Conservation (phyloP, 768 basidiomycete genomes). For the Russula virescens region DNA sequence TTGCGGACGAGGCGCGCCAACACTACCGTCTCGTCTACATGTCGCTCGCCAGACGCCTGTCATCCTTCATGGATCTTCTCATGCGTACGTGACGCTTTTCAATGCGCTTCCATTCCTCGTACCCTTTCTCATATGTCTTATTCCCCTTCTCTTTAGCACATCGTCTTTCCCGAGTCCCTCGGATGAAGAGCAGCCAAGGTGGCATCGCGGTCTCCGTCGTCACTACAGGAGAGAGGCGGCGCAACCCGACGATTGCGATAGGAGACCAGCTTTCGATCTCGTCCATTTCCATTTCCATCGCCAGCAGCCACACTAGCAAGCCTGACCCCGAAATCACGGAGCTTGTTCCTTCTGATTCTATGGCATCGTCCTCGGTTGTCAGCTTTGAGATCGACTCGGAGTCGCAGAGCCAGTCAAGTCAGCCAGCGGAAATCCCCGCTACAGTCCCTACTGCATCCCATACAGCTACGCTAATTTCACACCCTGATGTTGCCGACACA, state of each 20-base stretch:
- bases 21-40: slow-evolving; percentile 33
- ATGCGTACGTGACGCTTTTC: slow-evolving; percentile 1
- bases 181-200: slow-evolving; percentile 3
- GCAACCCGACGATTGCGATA: slow-evolving; percentile 4
- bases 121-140: neutral
- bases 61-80: slow-evolving; percentile 9
- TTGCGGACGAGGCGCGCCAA: slow-evolving; percentile 42
- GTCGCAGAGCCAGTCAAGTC: too few species aligned
- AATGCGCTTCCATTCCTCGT: neutral
- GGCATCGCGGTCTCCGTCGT: slow-evolving; percentile 9
- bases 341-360: slow-evolving; percentile 3
- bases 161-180: slow-evolving; percentile 14
- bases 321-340: slow-evolving; percentile 6
- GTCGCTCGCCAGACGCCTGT: slow-evolving; percentile 25
- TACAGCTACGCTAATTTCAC: neutral
- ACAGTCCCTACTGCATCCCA: neutral
- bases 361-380: neutral
- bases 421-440: neutral
- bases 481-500: neutral
- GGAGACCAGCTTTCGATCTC: slow-evolving; percentile 19
- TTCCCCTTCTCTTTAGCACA: neutral
- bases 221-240: neutral
- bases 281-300: slow-evolving; percentile 13
- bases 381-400: neutral
- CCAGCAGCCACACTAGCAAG: neutral